A percentile compares a stretch with the other conserved stretches of the same genome.
phyloP scores from a whole-genome alignment of 306 rosid species.

The Senna siamea region DNA sequence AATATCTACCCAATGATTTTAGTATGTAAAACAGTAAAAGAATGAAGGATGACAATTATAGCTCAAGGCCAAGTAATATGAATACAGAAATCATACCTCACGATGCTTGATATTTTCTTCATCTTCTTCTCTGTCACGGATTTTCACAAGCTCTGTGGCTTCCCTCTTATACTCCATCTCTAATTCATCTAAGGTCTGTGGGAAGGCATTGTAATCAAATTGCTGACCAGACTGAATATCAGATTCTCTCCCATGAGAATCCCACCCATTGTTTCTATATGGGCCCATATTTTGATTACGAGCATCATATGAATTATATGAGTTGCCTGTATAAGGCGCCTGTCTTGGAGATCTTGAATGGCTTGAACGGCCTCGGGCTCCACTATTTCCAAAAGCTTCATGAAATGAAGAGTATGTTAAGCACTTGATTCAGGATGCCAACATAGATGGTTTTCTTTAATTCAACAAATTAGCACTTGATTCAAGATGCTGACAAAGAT shows the following conservation, averaged over 20 bases:
- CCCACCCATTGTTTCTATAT: slow-evolving; percentile 79
- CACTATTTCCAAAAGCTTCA: slow-evolving; percentile 95
- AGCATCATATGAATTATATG: slow-evolving; percentile 70
- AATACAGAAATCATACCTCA: slow-evolving; percentile 67
- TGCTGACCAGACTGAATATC: slow-evolving; percentile 70
- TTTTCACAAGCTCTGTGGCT: slow-evolving; percentile 74
- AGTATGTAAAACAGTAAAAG: not conserved
- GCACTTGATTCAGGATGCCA: slow-evolving; percentile 76
- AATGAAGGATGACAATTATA: slow-evolving; percentile 29
- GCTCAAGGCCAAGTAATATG: slow-evolving; percentile 27
- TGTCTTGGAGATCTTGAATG: slow-evolving; percentile 88
- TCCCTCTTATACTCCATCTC: slow-evolving; percentile 85
- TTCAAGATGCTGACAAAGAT: slow-evolving; percentile 66
- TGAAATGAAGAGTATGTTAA: slow-evolving; percentile 83
- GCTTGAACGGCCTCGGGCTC: slow-evolving; percentile 87
- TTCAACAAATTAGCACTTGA: slow-evolving; percentile 72
- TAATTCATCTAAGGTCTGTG: slow-evolving; percentile 79
- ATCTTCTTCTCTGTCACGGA: slow-evolving; percentile 91
- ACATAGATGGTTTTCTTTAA: slow-evolving; percentile 64
- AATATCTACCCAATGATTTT: not conserved
- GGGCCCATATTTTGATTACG: slow-evolving; percentile 64
- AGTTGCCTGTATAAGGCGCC: slow-evolving; percentile 66
- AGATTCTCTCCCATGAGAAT: slow-evolving; percentile 75
- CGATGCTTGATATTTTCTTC: slow-evolving; percentile 92
- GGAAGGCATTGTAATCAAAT: slow-evolving; percentile 59